Percentiles rank a stretch among this genome's conserved stretches.
Evolutionary conservation across 169 alveolate genomes (phyloP).

Genomic region (Eimeria necatrix): DNA sequence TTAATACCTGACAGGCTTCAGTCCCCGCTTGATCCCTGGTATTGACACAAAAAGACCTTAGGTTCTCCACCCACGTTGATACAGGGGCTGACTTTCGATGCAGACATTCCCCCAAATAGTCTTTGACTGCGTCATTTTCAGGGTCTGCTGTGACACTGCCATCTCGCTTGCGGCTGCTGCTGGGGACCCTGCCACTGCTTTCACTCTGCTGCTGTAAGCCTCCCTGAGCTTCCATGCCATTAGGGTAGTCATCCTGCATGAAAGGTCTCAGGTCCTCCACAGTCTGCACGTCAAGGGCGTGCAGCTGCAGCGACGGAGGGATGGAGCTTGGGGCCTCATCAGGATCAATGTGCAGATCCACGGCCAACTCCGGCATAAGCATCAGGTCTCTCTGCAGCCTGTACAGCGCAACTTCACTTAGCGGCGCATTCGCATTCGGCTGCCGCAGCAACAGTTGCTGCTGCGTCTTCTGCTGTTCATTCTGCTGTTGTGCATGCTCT

Average conservation of each 20-base stretch:
- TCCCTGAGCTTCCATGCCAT: conserved; percentile 16
- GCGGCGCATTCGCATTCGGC: not conserved
- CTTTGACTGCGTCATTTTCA: not conserved
- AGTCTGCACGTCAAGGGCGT: conserved; percentile 42
- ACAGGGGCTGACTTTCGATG: conserved; percentile 26
- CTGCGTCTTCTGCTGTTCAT: not conserved
- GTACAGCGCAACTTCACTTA: not conserved
- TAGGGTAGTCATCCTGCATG: conserved; percentile 40
- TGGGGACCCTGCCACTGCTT: not conserved
- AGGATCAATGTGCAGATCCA: conserved; percentile 44
- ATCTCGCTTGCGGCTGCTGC: not conserved
- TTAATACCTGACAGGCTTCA: not conserved
- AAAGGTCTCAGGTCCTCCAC: conserved; percentile 50
- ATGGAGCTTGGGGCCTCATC: conserved; percentile 31
- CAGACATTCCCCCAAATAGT: not conserved
- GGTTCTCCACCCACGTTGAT: conserved; percentile 25
- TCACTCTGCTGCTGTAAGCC: not conserved
- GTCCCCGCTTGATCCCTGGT: not conserved
- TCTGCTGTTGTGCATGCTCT: not conserved
- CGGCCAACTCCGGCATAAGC: conserved; percentile 58
- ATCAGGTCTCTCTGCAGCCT: conserved; percentile 36
- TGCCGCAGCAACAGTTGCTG: conserved; percentile 24
- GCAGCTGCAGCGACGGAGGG: not conserved
- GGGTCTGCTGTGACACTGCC: not conserved
- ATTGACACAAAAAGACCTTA: not conserved